Evolutionary conservation across 768 basidiomycete genomes (phyloP).

Genomic region (Lepiota brunneoincarnata): DNA sequence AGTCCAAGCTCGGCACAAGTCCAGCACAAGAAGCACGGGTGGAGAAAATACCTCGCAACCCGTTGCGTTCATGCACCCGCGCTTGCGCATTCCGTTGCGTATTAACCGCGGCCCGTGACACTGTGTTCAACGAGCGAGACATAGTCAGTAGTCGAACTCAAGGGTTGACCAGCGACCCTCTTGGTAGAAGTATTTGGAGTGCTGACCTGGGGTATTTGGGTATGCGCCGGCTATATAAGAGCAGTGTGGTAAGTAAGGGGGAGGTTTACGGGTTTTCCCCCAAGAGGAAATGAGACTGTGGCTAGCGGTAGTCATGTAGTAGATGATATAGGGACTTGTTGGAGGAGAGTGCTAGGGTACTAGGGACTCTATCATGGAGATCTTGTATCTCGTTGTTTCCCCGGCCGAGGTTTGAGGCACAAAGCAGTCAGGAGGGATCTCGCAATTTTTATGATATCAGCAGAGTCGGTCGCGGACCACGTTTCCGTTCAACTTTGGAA

Average conservation of each 20-base stretch:
- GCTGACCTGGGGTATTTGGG: constrained; percentile 8
- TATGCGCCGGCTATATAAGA: neutral
- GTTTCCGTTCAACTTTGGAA: too few species aligned
- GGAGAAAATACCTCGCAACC: neutral
- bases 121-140: constrained; percentile 11
- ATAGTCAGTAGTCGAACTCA: neutral
- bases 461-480: too few species aligned
- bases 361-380: too few species aligned
- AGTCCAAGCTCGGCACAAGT: neutral
- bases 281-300: too few species aligned
- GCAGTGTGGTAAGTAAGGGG: neutral
- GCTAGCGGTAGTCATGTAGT: too few species aligned
- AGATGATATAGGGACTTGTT: too few species aligned
- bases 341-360: too few species aligned
- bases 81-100: neutral
- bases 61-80: constrained; percentile 5
- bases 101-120: constrained; percentile 4
- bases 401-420: too few species aligned
- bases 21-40: neutral
- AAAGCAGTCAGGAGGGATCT: too few species aligned
- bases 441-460: too few species aligned
- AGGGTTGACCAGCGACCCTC: constrained; percentile 1
- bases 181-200: neutral
- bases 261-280: neutral
- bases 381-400: too few species aligned